Evolutionary conservation across 2,329 filamentous ascomycete genomes (phyloP), one percentile per base, ranked within the genome.

Genomic region (Coniosporium tulheliwenetii): DNA sequence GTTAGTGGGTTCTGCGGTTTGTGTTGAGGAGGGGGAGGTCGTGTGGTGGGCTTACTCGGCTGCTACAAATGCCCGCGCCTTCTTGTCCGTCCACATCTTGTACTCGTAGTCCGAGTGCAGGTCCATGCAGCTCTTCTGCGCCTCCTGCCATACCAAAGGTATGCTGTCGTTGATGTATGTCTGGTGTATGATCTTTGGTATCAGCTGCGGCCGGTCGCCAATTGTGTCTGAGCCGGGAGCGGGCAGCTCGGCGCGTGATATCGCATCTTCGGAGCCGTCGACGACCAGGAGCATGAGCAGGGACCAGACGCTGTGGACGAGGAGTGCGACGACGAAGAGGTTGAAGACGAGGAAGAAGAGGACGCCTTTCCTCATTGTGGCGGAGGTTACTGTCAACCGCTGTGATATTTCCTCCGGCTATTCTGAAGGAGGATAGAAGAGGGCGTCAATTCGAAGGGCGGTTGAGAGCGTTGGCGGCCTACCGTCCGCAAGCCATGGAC

Each of bases 61-160:
- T 31, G 71, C 70, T 48, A 89, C 84, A 52, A 89, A 86, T 2
- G 79, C 71, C 49, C 77, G 70, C 16, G 79, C 73, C 48, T 71
- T 71, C 36, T 71, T 72, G 50, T 85, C 77, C 7, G 81, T 85
- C 83, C 83, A 91, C 14, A 87, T 70, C 78, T 84, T 84, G 63
- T 84, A 84, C 54, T 85, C 78, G 56, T 79, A 86, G 48, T 78
- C 77, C 1, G 74, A 68, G 54, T 86, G 81, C 39, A 79, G 56
- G 15, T 79, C 70, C 41, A 77, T 62, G 60, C 81, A 85, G 49
- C 69, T 78, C 58, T 75, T 63, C 49, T 82, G 78, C 30, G 79
- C 70, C 8, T 67, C 68, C 43, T 66, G 60, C 81, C 81, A 85
- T 40, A 77, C 70, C 37, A 62, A 64, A 0, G 81, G 81, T 33